These are phyloP conservation scores for Fusarium sarcochroum DNA, from an alignment of 2,329 filamentous ascomycete species.

Conservation along the genomic window DNA sequence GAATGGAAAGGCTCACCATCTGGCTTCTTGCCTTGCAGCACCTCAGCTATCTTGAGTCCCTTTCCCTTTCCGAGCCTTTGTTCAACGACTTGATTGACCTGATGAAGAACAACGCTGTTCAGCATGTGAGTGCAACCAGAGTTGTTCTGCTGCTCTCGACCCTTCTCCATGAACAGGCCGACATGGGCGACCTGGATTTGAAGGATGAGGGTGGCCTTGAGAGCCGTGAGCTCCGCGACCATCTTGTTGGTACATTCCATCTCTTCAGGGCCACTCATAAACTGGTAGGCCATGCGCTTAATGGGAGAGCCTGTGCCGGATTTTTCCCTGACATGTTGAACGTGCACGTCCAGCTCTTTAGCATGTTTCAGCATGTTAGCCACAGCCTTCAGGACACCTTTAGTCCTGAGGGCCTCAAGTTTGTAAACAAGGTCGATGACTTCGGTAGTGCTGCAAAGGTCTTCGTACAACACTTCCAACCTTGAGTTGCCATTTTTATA, in stretches of 20 bases:
- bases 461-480: neutral
- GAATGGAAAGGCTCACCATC: neutral
- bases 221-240: neutral
- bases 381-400: neutral
- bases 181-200: slow-evolving; percentile 11
- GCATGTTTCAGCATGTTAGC: slow-evolving; percentile 7
- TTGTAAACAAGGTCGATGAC: slow-evolving; percentile 9
- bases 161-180: neutral
- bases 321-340: neutral
- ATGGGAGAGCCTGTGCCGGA: neutral
- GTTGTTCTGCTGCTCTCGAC: neutral
- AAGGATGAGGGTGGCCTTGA: slow-evolving; percentile 6
- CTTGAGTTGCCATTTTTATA: slow-evolving; percentile 4
- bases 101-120: neutral
- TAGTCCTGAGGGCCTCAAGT: neutral
- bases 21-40: neutral
- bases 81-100: slow-evolving; percentile 8
- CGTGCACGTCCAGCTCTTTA: neutral
- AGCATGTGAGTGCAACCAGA: neutral
- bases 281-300: neutral
- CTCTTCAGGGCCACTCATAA: slow-evolving; percentile 13
- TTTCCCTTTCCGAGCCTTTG: slow-evolving; percentile 9
- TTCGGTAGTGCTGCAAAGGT: neutral
- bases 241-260: neutral
- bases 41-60: slow-evolving; percentile 3